Base-by-base conservation (phyloP, 2,329 filamentous ascomycete genomes). In the Ilyonectria destructans region DNA sequence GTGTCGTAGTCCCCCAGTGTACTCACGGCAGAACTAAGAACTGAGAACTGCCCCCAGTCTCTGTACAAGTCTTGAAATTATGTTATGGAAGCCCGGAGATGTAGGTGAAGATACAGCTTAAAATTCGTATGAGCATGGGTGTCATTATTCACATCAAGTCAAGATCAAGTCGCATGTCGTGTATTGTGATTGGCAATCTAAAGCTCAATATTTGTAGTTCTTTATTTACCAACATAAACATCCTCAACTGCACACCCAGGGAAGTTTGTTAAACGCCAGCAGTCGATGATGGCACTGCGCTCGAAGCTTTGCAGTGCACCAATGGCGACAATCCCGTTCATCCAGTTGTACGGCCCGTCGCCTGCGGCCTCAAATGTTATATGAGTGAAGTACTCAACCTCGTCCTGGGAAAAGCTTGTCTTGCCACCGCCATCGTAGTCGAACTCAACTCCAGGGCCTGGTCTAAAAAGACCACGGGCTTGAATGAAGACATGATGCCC, bases 241-340 rank as follows among this genome's bases (percentile, higher is more conserved):
- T 35, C 46, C 46, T 64, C 55, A 6, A 64, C 62, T 2, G 15
- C 35, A 4, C 51, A 12, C 5, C 55, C 46, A 3, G 56, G 62
- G 15, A 64, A 64, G 19, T 64, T 64, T n/a, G 55, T 64, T 33
- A 64, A 54, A 15, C 55, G 33, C 62, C 55, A 64, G 33, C 62
- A 64, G 19, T 64, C 62, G n/a, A 64, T 64, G 19, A 58, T 35
- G 3, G 48, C 62, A 8, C 33, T 46, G n/a, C 62, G 54, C 6
- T 58, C 55, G 46, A 52, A 58, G 1, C 45, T 29, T 7, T 58
- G 54, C 23, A 64, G 33, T 3, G 62, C 62, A 13, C 62, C 62
- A 19, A 64, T 52, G 5, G 62, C 62, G 21, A 58, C 55, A n/a
- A 64, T 58, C 2, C 62, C 62, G 46, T 64, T 64, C 62, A 64